A percentile compares a stretch with the other conserved stretches of the same genome.
phyloP scores from a whole-genome alignment of 495 filamentous ascomycete species.

The Schizothecium vesticola region DNA sequence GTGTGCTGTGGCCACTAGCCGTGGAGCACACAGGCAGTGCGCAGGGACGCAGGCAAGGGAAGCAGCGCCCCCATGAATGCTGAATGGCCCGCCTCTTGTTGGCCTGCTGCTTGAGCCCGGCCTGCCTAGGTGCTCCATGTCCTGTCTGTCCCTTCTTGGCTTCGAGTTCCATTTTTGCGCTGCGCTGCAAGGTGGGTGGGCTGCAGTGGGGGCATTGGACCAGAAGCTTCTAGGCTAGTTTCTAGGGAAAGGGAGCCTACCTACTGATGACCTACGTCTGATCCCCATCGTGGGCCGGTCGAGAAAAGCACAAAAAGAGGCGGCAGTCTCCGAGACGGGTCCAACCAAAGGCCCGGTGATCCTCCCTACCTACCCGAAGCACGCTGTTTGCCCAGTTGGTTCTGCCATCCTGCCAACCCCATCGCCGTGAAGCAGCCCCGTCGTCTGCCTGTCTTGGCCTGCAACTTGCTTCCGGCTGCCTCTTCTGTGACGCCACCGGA shows the following conservation, averaged over 20 bases:
- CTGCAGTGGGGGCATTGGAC: not conserved
- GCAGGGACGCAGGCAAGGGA: not conserved
- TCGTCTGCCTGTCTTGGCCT: not conserved
- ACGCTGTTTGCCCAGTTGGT: not conserved
- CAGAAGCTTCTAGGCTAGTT: not conserved
- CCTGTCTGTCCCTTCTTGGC: not conserved
- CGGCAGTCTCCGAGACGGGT: not conserved
- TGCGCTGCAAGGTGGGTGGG: not conserved
- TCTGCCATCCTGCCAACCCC: not conserved
- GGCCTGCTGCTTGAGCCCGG: not conserved
- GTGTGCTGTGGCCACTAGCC: not conserved
- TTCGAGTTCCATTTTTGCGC: not conserved
- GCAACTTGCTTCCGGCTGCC: not conserved
- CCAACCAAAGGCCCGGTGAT: not conserved
- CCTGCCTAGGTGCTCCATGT: not conserved
- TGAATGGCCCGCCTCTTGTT: not conserved
- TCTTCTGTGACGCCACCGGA: not conserved
- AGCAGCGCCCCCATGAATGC: not conserved
- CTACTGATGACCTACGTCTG: not conserved
- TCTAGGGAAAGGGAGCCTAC: no score
- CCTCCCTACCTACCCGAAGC: not conserved
- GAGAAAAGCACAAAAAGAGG: not conserved
- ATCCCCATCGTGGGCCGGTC: not conserved
- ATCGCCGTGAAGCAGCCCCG: not conserved
- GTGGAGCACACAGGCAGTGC: not conserved